Conservation (phyloP, 2,329 filamentous ascomycete species). For the Colletotrichum tanaceti region DNA sequence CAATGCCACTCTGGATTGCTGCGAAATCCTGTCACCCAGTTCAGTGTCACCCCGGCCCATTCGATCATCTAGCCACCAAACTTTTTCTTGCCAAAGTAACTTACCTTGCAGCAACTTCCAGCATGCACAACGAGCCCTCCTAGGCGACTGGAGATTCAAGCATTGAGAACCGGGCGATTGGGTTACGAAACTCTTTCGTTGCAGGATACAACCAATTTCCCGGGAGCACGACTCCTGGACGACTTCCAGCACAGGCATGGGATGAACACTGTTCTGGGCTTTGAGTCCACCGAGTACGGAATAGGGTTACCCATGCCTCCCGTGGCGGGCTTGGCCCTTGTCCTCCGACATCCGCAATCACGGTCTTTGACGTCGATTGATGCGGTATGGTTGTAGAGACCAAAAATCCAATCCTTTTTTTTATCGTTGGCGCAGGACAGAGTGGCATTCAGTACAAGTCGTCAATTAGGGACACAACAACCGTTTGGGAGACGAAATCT, state of each 20-base stretch:
- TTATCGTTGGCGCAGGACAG: not conserved
- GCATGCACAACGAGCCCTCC: constrained; percentile 13
- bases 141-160: not conserved
- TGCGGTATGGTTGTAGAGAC: not conserved
- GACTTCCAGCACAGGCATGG: constrained; percentile 28
- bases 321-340: constrained; percentile 12
- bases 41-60: not conserved
- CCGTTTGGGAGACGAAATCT: not conserved
- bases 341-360: constrained; percentile 25
- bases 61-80: not conserved
- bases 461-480: constrained; percentile 4
- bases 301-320: constrained; percentile 33
- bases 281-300: not conserved
- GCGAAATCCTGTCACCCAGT: not conserved
- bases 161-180: constrained; percentile 12
- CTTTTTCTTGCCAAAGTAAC: not conserved
- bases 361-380: constrained; percentile 2
- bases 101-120: constrained; percentile 13
- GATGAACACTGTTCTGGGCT: constrained; percentile 25
- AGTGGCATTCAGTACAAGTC: not conserved
- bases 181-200: constrained; percentile 9
- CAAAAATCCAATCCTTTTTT: not conserved
- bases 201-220: constrained; percentile 34
- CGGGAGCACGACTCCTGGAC: constrained; percentile 22
- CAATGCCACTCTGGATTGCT: not conserved